A percentile compares a stretch with the other conserved stretches of the same genome.
phyloP scores from a whole-genome alignment of 768 basidiomycete species.

The Tylopilus balloui region DNA sequence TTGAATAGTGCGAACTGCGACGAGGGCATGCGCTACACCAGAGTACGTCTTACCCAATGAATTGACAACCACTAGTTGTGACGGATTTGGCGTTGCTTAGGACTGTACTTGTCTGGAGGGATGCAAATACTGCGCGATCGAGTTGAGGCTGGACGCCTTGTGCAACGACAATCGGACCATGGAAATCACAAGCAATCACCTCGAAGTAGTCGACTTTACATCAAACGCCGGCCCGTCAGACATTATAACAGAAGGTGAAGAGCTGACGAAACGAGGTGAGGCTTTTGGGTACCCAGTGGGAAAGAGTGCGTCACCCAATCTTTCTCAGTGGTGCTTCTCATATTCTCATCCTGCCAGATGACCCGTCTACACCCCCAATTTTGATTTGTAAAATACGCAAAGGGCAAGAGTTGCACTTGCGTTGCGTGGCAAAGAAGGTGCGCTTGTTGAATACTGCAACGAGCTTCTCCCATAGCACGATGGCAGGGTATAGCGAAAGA shows the following conservation, averaged over 20 bases:
- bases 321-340: slow-evolving; percentile 3
- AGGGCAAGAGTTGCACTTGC: slow-evolving; percentile 84
- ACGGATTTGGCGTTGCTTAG: slow-evolving; percentile 38
- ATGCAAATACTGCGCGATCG: slow-evolving; percentile 84
- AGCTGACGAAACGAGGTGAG: slow-evolving; percentile 67
- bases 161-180: slow-evolving; percentile 72
- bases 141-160: slow-evolving; percentile 69
- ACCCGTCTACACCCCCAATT: slow-evolving; percentile 60
- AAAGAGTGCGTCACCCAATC: slow-evolving; percentile 51
- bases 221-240: slow-evolving; percentile 38
- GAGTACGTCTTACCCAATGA: slow-evolving; percentile 41
- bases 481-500: slow-evolving; percentile 94
- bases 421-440: slow-evolving; percentile 92
- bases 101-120: slow-evolving; percentile 87
- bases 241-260: slow-evolving; percentile 49
- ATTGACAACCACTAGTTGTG: neutral
- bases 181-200: slow-evolving; percentile 81
- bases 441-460: slow-evolving; percentile 11
- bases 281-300: slow-evolving; percentile 82
- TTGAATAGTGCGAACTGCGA: slow-evolving; percentile 84
- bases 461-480: neutral
- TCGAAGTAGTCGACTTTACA: slow-evolving; percentile 53
- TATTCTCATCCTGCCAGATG: slow-evolving; percentile 40
- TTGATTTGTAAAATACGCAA: slow-evolving; percentile 89
- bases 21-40: slow-evolving; percentile 76